Evolutionary conservation across 2,329 filamentous ascomycete genomes (phyloP), one percentile per base, ranked within the genome.

Genomic region (Aureobasidium sp.): DNA sequence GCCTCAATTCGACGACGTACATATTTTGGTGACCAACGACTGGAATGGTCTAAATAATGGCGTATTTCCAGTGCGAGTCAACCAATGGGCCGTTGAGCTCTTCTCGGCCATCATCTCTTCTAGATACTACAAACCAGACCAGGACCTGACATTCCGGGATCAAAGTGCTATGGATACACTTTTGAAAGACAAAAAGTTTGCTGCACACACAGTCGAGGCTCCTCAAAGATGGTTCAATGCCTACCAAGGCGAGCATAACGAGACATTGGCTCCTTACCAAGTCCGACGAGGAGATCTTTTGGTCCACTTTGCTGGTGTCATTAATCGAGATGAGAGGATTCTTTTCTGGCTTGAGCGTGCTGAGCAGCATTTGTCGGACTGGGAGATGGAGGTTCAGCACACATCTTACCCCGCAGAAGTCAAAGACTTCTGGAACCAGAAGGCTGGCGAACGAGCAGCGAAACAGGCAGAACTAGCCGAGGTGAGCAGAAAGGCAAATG

Each of bases 201-300:
- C 48, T 14, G 50, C 39, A 9, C 48, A 53, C 22, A 61, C 60
- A 2, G 31, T 53, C n/a, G 49, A 54, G 19, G 49, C 49, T 48
- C 75, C 76, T 14, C 75, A 77, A 63, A 66, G 76, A 9, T 77
- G 74, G 75, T 77, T 78, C 67, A 78, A 78, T 63, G 73, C 74
- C 1, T 78, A 77, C 52, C 69, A 74, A 52, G 73, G 71, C 19
- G 73, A 74, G 52, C 70, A 73, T 52, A 72, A 73, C 60, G 71
- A 73, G 60, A 75, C 70, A 3, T 62, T 76, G 35, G 64, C 69
- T 1, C 67, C 71, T 17, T 72, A 69, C 49, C 71, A 75, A 49
- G 74, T 73, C 6, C 70, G 74, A 14, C 68, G 73, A 39, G 75
- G 76, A 3, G 75, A 78, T 59, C 72, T 76, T 59, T 64, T 78